Evolutionary conservation across 345 rosid species (phyloP), one percentile per base, ranked within the genome.

Genomic region (Moringa oleifera): DNA sequence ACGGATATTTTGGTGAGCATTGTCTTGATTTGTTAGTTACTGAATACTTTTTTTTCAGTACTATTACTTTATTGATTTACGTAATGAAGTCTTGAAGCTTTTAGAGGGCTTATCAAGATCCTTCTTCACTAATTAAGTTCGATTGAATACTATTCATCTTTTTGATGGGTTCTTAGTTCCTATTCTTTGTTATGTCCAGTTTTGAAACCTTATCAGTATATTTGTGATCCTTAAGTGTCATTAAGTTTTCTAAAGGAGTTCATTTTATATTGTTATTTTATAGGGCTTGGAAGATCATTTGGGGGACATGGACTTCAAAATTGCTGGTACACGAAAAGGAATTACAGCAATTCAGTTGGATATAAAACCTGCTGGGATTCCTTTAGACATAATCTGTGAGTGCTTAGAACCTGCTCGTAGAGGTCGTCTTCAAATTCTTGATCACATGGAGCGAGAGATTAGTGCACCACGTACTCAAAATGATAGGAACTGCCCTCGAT

Each of bases 301-400:
- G 18, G 99, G 99, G 63, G 99, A 94, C 70, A 94, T 94, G 97
- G 99, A 94, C 72, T 94, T 94, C 78, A 94, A 94, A 79, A 86
- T 94, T 69, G 92, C 99, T 41, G 99, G 99, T 59, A 94, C 97
- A 18, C 76, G 90, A 68, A 83, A 76, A 53, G 97, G 99, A 71
- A 77, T 94, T 57, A 90, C 95, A 0, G 96, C 97, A 31, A 90
- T 94, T 79, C 97, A 94, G 61, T 75, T 94, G 77, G 99, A 94
- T 79, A 94, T 94, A 73, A 94, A 94, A 69, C 99, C 99, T 59
- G 97, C 99, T 65, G 99, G 99, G 68, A 90, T 94, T 70, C 97
- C 99, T 17, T 70, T 94, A 72, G 95, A 88, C 68, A 90, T 94
- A 57, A 85, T 94, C 53, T 94, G 97, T 49, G 96, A 94, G 75